Evolutionary conservation across 2,329 filamentous ascomycete genomes (phyloP), one percentile per base, ranked within the genome.

Genomic region (Fusarium tupiense): DNA sequence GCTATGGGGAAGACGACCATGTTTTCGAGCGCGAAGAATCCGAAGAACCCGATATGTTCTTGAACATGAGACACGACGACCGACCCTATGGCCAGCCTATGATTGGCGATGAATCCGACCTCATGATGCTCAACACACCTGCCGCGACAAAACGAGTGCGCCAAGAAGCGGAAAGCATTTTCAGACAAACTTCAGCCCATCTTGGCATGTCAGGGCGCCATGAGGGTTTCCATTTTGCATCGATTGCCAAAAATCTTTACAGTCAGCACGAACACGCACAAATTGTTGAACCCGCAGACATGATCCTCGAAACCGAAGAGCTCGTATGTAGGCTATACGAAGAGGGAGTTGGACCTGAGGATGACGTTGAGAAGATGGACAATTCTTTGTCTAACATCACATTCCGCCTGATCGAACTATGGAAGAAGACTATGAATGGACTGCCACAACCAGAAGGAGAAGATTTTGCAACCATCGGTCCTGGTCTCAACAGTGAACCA

Each of bases 291-390:
- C 85, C 91, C 4, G 90, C 92, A 69, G 87, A 91, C 52, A 82
- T 97, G 26, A 90, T 98, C 52, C 83, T 97, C 40, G 87, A 89
- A 56, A 97, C 93, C 17, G 95, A 98, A 80, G 87, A 90, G 44
- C 83, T 94, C 46, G 84, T 97, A 44, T 87, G 87, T 57, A 86
- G 86, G 60, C 84, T 95, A 24, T 93, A 94, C 74, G 87, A 88
- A 54, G 88, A 91, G 66, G 89, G 89, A 2, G 86, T 91, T 20
- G 88, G 88, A 24, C 81, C 86, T 8, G 85, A 87, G 61, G 88
- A 91, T 40, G 86, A 91, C 66, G 83, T 86, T 19, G 87, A 88
- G 63, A 87, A 86, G 70, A 83, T 92, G 67, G 87, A 91, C 62
- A 84, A 85, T 58, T 88, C 88, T 8, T 82, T 92, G 40, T 85